Percentiles rank a stretch among this genome's conserved stretches.
These are phyloP conservation scores for Gastrolobium villosum DNA, from an alignment of 306 rosid species.

Conservation along the genomic window DNA sequence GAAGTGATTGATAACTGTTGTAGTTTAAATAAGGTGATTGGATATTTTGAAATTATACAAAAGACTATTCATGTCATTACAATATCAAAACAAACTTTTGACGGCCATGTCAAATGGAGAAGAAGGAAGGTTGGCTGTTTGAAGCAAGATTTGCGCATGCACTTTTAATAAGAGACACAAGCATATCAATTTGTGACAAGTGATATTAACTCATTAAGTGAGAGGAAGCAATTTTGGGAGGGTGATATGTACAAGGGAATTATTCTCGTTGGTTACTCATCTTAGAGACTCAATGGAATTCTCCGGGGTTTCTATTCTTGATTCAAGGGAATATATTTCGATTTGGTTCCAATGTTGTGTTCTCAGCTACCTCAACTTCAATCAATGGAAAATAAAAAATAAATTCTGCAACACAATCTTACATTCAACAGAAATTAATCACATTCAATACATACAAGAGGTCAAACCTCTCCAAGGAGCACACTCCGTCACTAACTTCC, in stretches of 20 bases:
- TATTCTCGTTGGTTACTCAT: too few relatives aligned
- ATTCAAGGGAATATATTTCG: too few relatives aligned
- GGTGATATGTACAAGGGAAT: neutral
- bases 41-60: neutral
- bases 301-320: too few relatives aligned
- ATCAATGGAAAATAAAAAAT: too few relatives aligned
- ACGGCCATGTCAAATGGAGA: neutral
- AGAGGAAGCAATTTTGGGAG: neutral
- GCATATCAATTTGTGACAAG: neutral
- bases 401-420: too few relatives aligned
- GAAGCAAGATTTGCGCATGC: conserved; percentile 22
- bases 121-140: conserved; percentile 11
- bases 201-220: neutral
- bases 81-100: conserved; percentile 7
- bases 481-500: too few relatives aligned
- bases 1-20: neutral
- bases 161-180: neutral
- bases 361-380: too few relatives aligned
- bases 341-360: too few relatives aligned
- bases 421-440: too few relatives aligned
- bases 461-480: too few relatives aligned
- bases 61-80: neutral
- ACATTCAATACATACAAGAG: too few relatives aligned
- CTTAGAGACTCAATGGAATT: too few relatives aligned
- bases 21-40: conserved; percentile 20